Conservation (phyloP, 345 rosid species). For the Eucalyptus cloeziana region DNA sequence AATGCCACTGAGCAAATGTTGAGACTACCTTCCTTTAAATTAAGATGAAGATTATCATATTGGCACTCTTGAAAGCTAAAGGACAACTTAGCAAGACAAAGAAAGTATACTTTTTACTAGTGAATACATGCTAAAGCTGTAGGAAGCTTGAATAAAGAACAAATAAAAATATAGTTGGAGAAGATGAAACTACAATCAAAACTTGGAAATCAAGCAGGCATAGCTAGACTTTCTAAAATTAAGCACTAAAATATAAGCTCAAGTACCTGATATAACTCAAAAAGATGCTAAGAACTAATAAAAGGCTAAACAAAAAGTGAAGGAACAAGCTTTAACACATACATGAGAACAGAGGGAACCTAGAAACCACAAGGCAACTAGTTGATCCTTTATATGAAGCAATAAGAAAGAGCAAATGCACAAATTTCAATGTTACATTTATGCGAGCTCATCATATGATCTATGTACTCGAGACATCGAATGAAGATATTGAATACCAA, state of each 20-base stretch:
- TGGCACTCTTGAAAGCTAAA: neutral
- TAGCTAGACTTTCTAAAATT: neutral
- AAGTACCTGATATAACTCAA: neutral
- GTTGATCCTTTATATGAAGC: neutral
- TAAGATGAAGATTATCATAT: neutral
- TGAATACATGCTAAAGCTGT: neutral
- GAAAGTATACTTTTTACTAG: neutral
- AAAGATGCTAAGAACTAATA: neutral
- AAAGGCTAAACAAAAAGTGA: neutral
- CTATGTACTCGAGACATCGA: neutral
- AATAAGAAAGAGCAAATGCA: neutral
- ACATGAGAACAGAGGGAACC: neutral
- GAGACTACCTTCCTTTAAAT: neutral
- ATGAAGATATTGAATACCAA: neutral
- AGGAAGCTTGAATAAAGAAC: neutral
- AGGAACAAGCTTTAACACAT: neutral
- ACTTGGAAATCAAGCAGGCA: neutral
- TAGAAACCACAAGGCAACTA: neutral
- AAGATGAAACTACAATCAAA: neutral
- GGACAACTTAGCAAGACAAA: neutral
- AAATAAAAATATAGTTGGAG: neutral
- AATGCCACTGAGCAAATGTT: neutral
- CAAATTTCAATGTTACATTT: neutral
- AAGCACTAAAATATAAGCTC: neutral
- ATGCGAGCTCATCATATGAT: neutral